Conservation (phyloP, 176 grass and related monocot genomes). For the Oryza punctata region DNA sequence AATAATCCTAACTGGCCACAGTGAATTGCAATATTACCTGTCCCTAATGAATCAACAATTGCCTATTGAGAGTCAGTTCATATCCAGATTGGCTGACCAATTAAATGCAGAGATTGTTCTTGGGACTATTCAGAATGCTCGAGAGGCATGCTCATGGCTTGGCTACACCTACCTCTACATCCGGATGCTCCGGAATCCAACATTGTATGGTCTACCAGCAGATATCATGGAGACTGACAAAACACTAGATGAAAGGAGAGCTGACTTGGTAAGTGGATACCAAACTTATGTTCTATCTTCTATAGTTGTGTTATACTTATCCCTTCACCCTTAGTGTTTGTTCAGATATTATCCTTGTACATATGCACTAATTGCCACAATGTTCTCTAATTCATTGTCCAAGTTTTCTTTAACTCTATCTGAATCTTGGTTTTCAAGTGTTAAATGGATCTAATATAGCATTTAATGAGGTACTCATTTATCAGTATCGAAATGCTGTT, state of each 20-base stretch:
- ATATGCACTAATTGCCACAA: not conserved
- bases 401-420: not conserved
- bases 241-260: slow-evolving; percentile 86
- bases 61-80: slow-evolving; percentile 95
- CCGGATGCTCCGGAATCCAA: slow-evolving; percentile 88
- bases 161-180: slow-evolving; percentile 92
- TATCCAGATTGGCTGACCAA: slow-evolving; percentile 84
- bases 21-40: slow-evolving; percentile 92
- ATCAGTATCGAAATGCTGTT: not conserved
- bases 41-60: slow-evolving; percentile 98
- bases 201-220: slow-evolving; percentile 82
- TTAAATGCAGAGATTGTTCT: slow-evolving; percentile 96
- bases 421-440: not conserved
- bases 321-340: not conserved
- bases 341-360: slow-evolving; percentile 13
- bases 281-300: slow-evolving; percentile 12
- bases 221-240: slow-evolving; percentile 77
- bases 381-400: not conserved
- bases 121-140: slow-evolving; percentile 90
- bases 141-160: slow-evolving; percentile 89
- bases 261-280: slow-evolving; percentile 79
- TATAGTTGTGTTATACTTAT: not conserved
- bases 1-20: slow-evolving; percentile 90
- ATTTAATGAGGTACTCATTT: not conserved
- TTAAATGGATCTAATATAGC: not conserved